Evolutionary conservation across 192 early-diverging fungal species (phyloP).

Genomic region (Backusella tuberculispora): DNA sequence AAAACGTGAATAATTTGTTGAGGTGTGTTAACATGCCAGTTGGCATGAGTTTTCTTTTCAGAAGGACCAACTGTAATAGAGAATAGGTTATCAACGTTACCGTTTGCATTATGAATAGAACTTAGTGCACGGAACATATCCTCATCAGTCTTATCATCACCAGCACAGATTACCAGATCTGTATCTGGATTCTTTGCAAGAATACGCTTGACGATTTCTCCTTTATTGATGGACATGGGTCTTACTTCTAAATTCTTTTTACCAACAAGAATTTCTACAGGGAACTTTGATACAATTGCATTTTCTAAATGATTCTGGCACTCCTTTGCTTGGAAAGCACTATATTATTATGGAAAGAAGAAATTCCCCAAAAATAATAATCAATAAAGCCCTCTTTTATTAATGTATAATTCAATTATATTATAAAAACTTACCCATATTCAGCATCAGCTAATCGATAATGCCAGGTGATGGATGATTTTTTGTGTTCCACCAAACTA

Average conservation of each 20-base stretch:
- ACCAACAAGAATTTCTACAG: conserved; percentile 93
- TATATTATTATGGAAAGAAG: neutral
- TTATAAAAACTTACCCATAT: conserved; percentile 62
- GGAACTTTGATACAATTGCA: conserved; percentile 86
- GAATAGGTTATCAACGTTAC: conserved; percentile 46
- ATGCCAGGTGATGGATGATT: conserved; percentile 96
- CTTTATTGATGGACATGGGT: conserved; percentile 93
- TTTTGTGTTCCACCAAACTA: conserved; percentile 91
- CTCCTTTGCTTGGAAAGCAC: conserved; percentile 94
- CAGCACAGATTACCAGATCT: conserved; percentile 94
- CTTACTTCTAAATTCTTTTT: conserved; percentile 98
- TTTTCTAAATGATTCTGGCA: conserved; percentile 95
- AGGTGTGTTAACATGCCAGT: conserved; percentile 76
- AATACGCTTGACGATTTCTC: conserved; percentile 94
- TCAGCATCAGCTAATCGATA: conserved; percentile 94
- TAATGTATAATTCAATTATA: neutral
- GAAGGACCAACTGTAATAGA: conserved; percentile 84
- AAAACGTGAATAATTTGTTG: conserved; percentile 22
- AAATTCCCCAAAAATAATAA: no score
- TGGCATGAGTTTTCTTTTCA: conserved; percentile 89
- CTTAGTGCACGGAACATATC: conserved; percentile 81
- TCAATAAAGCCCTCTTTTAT: neutral
- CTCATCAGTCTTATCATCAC: conserved; percentile 98
- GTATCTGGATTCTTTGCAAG: conserved; percentile 63
- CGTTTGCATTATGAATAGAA: neutral